phyloP scores from a whole-genome alignment of 306 rosid species.

The Vachellia pachyceras region DNA sequence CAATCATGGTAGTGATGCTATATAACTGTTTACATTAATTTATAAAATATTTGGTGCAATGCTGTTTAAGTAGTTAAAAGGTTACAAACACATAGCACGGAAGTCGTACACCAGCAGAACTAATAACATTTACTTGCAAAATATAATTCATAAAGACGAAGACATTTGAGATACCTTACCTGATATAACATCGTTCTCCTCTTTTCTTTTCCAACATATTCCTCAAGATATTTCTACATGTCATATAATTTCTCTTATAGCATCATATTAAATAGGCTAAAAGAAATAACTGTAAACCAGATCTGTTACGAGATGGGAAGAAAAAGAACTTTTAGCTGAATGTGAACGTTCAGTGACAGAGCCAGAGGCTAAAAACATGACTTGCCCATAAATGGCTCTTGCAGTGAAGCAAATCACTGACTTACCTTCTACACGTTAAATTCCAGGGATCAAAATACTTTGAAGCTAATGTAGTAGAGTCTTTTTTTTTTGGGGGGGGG shows the following conservation, averaged over 20 bases:
- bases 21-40: background rate
- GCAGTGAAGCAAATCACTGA: slow-evolving; percentile 15
- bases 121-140: slow-evolving; percentile 9
- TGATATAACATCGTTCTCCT: slow-evolving; percentile 78
- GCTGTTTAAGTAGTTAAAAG: slow-evolving; percentile 15
- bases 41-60: slow-evolving; percentile 14
- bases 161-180: slow-evolving; percentile 50
- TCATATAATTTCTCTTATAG: slow-evolving; percentile 4
- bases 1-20: background rate
- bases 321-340: slow-evolving; percentile 11
- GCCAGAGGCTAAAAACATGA: slow-evolving; percentile 10
- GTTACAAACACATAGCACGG: slow-evolving; percentile 14
- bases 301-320: background rate
- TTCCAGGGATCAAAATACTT: background rate
- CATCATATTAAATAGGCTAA: slow-evolving; percentile 25
- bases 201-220: slow-evolving; percentile 66
- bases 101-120: slow-evolving; percentile 14
- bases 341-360: slow-evolving; percentile 11
- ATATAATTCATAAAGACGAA: background rate
- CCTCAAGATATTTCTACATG: slow-evolving; percentile 94
- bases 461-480: background rate
- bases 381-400: background rate
- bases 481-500: background rate
- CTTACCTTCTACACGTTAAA: background rate
- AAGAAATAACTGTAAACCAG: background rate